Evolutionary conservation across 2,329 filamentous ascomycete species (phyloP), one percentile per base, ranked within the genome.

Genomic region (Monosporascus cannonballus): DNA sequence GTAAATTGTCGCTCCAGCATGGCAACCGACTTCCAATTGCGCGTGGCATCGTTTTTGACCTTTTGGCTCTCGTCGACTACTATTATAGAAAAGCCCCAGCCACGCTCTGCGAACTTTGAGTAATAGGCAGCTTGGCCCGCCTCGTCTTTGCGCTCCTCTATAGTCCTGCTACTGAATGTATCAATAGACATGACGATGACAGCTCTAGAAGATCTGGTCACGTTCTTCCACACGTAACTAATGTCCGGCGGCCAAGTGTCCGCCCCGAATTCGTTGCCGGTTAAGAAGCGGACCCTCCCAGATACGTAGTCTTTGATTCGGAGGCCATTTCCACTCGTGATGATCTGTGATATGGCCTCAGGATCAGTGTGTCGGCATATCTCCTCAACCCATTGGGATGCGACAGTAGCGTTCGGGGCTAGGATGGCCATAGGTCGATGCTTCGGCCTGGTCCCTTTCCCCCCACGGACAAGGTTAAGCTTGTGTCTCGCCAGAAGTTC

Each of bases 1-100:
- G 63, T 67, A 47, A 57, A 65, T 4, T 63, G 47, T 9, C 64
- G 61, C 11, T 62, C 30, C 6, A 66, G 44, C 3, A 62, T 49
- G 14, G 54, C 46, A 1, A 67, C 54, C 3, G 64, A 66, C 42
- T 56, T 59, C 59, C 59, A 65, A 14, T 59, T 56, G 8, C 45
- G 52, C 0, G 65, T 67, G 1, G 20, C 9, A 1, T 53, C 22
- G 18, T 66, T 59, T 20, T 64, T 64, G 17, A 66, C 54, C 47
- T 64, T 66, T 46, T 66, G 58, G 2, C 64, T 63, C 39, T 67
- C 65, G 30, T 67, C 65, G 1, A 67, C 62, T 2, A 65, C 57
- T 3, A 67, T 59, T 6, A 66, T 50, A 4, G 65, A 67, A 47
- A 66, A 66, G 4, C 38, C 17, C 7, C 64, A 56, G 8, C 48